Evolutionary conservation across 352 stramenopile species (phyloP), one percentile per base, ranked within the genome.

Genomic region (Phytopythium helicoides): DNA sequence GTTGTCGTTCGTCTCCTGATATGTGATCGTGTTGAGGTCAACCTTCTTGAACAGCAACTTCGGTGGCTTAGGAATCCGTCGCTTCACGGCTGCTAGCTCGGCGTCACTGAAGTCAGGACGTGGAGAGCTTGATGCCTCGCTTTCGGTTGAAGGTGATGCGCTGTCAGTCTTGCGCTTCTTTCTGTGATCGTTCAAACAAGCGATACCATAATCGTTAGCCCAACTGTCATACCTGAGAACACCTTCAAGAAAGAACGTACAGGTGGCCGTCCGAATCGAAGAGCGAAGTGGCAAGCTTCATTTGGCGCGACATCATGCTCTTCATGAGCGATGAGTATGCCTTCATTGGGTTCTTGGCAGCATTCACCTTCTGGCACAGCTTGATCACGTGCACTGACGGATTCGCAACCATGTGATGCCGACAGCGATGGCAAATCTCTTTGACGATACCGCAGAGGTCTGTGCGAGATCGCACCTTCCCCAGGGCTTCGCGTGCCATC

Each of bases 21-120:
- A 81, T n/a, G 81, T 91, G 56, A 94, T 92, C 11, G 83, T 92
- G 51, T 68, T 86, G 47, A 90, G 54, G 46, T 92, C 80, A 44
- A 94, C 85, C 51, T 92, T 91, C 67, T 90, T 90, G 59, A 94
- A 94, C 37, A 68, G 50, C 23, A 94, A 62, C 65, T 88, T 89
- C 4, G 85, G 85, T 14, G 85, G 85, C 56, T 92, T 94, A 11
- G 85, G 78, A 37, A 94, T 94, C 18, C 78, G 71, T 45, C 71
- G 67, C 57, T 94, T 92, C 10, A 94, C 66, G 18, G 85, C 85
- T 3, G 75, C 80, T 22, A 94, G 68, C 59, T 94, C 85, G 3
- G 79, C 85, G 57, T 94, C 85, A 19, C 78, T 88, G 52, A 92
- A 72, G 33, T 92, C 83, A 12, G 76, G 68, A 18, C 86, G 73